Conservation (phyloP, 108 stramenopile genomes). For the Conticribra guillardii region DNA sequence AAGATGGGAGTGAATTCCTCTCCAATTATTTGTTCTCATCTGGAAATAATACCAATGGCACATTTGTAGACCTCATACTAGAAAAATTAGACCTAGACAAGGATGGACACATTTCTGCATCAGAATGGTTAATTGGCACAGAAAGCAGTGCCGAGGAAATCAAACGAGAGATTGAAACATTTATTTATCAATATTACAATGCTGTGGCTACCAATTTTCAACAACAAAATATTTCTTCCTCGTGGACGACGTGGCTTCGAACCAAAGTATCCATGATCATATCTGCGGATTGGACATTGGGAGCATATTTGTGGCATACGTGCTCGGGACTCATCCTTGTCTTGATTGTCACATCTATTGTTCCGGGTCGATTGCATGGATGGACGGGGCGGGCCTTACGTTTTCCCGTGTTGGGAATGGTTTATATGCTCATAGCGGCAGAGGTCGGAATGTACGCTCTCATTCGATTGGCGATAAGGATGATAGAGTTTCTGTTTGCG, state of each 20-base stretch:
- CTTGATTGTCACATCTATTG: constrained; percentile 53
- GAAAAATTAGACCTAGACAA: constrained; percentile 18
- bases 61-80: constrained; percentile 24
- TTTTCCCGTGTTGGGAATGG: constrained; percentile 79
- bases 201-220: constrained; percentile 10
- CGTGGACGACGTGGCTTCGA: constrained; percentile 46
- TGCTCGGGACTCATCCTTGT: constrained; percentile 69
- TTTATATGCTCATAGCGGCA: constrained; percentile 70
- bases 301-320: constrained; percentile 68
- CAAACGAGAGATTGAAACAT: constrained; percentile 21
- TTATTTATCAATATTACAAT: constrained; percentile 37
- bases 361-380: constrained; percentile 79
- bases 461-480: constrained; percentile 70
- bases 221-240: constrained; percentile 32
- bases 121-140: constrained; percentile 3
- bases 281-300: constrained; percentile 78
- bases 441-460: constrained; percentile 75
- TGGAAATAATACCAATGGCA: constrained; percentile 40
- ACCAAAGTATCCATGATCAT: constrained; percentile 43
- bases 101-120: constrained; percentile 10
- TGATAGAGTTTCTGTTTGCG: constrained; percentile 70
- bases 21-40: constrained; percentile 23
- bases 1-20: constrained; percentile 41
- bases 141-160: constrained; percentile 19
- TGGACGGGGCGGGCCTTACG: constrained; percentile 67